Evolutionary conservation across 179 eudicot genomes (phyloP).

Genomic region (Silene coronaria): DNA sequence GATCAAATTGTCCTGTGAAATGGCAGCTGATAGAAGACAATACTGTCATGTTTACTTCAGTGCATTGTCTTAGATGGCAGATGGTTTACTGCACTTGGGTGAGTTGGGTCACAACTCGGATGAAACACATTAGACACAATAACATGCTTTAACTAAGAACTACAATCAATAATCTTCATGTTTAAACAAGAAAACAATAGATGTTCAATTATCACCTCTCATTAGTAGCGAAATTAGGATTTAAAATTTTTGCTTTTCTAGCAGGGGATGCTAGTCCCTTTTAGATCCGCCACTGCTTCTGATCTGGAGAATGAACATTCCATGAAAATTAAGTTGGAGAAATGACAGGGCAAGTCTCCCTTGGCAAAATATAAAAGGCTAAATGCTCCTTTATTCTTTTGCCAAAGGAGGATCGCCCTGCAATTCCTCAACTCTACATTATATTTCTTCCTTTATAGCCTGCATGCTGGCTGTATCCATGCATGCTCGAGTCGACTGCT

Average conservation of each 20-base stretch:
- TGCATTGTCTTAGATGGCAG: not conserved
- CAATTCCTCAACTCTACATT: slow-evolving; percentile 5
- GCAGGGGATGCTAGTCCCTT: no score
- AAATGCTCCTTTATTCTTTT: not conserved
- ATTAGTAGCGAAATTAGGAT: no score
- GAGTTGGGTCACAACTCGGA: not conserved
- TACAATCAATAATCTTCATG: no score
- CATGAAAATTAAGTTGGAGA: not conserved
- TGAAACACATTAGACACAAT: not conserved
- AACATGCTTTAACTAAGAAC: no score
- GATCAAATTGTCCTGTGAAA: not conserved
- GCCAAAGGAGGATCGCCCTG: slow-evolving; percentile 12
- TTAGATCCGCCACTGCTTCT: no score
- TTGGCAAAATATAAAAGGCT: slow-evolving; percentile 2
- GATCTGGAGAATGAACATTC: no score
- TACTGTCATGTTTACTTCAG: not conserved
- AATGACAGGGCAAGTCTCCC: slow-evolving; percentile 19
- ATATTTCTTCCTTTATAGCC: not conserved
- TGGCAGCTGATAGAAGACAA: no score
- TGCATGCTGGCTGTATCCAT: not conserved
- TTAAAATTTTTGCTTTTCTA: no score
- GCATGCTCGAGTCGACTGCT: not conserved
- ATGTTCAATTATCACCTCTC: no score
- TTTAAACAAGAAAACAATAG: no score
- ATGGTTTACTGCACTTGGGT: slow-evolving; percentile 2